A percentile compares a stretch with the other conserved stretches of the same genome.
phyloP scores from a whole-genome alignment of 345 rosid genomes.

The Gossypium stocksii region DNA sequence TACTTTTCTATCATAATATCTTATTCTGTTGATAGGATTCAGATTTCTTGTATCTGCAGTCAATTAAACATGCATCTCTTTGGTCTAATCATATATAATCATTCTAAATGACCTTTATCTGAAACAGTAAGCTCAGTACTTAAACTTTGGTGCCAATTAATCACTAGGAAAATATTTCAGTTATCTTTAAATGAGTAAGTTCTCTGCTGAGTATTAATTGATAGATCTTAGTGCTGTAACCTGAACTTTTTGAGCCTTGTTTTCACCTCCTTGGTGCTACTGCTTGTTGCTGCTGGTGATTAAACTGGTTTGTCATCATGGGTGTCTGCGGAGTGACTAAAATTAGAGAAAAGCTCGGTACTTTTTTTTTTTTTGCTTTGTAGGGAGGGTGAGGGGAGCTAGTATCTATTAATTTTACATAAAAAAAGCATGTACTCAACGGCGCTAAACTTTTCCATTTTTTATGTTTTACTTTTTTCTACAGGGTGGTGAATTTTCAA shows the following conservation, averaged over 20 bases:
- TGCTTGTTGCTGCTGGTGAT: not conserved
- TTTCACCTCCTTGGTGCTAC: not conserved
- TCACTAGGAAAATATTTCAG: not conserved
- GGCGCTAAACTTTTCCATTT: not conserved
- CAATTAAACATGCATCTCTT: not conserved
- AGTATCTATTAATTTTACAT: not conserved
- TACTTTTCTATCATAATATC: not conserved
- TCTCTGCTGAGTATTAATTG: not conserved
- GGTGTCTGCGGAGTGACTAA: not conserved
- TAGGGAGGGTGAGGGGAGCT: not conserved
- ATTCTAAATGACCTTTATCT: not conserved
- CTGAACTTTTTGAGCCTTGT: not conserved
- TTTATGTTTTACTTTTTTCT: conserved; percentile 19
- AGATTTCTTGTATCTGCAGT: not conserved
- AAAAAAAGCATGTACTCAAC: not conserved
- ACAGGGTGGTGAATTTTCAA: conserved; percentile 95
- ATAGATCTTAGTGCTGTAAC: not conserved
- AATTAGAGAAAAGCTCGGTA: not conserved
- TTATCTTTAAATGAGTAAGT: not conserved
- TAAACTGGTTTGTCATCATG: not conserved
- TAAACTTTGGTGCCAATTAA: not conserved
- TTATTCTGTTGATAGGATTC: not conserved
- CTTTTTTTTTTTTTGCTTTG: not conserved
- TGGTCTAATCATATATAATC: not conserved
- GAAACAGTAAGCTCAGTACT: not conserved